phyloP scores from a whole-genome alignment of 805 yeast species.

The Jamesozyma hellenica region DNA sequence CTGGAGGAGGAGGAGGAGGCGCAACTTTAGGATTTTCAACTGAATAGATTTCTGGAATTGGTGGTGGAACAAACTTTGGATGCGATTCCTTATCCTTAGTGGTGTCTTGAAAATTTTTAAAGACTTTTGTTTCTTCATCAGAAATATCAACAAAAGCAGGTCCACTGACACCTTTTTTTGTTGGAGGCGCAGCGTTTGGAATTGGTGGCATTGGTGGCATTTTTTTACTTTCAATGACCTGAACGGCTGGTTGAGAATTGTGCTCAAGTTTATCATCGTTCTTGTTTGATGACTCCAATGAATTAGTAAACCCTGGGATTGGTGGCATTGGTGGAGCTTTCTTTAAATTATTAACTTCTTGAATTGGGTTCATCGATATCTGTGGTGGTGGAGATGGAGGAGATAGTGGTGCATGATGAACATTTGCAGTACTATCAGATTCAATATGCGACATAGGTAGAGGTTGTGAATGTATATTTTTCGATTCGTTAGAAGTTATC shows the following conservation, averaged over 20 bases:
- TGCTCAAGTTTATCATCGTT: no score
- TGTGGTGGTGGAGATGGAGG: slow-evolving; percentile 3
- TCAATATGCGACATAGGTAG: slow-evolving; percentile 1
- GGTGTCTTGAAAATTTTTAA: no score
- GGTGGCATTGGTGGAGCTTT: slow-evolving; percentile 1
- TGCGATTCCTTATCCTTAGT: no score
- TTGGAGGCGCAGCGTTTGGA: slow-evolving; percentile 15
- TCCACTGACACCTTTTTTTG: slow-evolving; percentile 12
- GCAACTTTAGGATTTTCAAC: no score
- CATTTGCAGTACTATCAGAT: background rate
- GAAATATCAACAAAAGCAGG: slow-evolving; percentile 3
- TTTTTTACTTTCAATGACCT: slow-evolving; percentile 4
- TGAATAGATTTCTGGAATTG: no score
- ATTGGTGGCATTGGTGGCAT: slow-evolving; percentile 3
- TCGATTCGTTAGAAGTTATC: no score
- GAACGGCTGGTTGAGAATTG: slow-evolving; percentile 1
- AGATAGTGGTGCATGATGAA: slow-evolving; percentile 2
- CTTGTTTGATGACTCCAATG: slow-evolving; percentile 1
- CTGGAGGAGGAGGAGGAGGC: slow-evolving; percentile 3
- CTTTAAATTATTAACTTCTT: background rate
- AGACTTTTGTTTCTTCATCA: no score
- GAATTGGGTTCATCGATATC: no score
- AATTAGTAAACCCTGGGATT: background rate
- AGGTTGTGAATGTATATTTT: background rate
- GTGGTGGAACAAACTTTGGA: no score